phyloP scores from a whole-genome alignment of 768 basidiomycete species.

The Boletus bicolor region DNA sequence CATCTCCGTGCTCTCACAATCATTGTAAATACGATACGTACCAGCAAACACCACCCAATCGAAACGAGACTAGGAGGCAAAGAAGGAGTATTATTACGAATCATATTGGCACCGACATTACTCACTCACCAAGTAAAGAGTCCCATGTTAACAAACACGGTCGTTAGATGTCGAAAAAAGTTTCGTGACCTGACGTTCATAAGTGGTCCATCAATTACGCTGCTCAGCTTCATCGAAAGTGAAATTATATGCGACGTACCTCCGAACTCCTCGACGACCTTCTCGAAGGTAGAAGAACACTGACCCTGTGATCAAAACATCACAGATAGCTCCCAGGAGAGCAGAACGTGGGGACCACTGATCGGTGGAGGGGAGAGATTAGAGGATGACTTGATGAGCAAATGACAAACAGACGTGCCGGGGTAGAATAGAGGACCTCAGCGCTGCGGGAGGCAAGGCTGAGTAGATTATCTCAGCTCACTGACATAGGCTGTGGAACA shows the following conservation, averaged over 20 bases:
- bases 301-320: slow-evolving; percentile 18
- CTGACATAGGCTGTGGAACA: too few species aligned
- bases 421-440: not conserved
- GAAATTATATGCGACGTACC: not conserved
- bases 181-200: slow-evolving; percentile 3
- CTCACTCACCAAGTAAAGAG: slow-evolving; percentile 11
- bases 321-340: slow-evolving; percentile 7
- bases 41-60: slow-evolving; percentile 7
- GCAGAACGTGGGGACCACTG: slow-evolving; percentile 31
- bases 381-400: too few species aligned
- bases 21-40: not conserved
- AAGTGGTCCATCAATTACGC: not conserved
- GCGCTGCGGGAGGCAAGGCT: not conserved
- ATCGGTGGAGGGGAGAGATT: not conserved
- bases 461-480: not conserved
- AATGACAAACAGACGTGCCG: not conserved
- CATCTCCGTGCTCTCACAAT: not conserved
- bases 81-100: too few species aligned
- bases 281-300: slow-evolving; percentile 22
- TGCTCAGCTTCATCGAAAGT: not conserved
- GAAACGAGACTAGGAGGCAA: slow-evolving; percentile 1
- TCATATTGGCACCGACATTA: too few species aligned
- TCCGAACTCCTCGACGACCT: slow-evolving; percentile 5
- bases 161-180: slow-evolving; percentile 9
- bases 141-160: slow-evolving; percentile 16